Evolutionary conservation across 2,329 filamentous ascomycete genomes (phyloP), one percentile per base, ranked within the genome.

Genomic region (Penicillium sp.): DNA sequence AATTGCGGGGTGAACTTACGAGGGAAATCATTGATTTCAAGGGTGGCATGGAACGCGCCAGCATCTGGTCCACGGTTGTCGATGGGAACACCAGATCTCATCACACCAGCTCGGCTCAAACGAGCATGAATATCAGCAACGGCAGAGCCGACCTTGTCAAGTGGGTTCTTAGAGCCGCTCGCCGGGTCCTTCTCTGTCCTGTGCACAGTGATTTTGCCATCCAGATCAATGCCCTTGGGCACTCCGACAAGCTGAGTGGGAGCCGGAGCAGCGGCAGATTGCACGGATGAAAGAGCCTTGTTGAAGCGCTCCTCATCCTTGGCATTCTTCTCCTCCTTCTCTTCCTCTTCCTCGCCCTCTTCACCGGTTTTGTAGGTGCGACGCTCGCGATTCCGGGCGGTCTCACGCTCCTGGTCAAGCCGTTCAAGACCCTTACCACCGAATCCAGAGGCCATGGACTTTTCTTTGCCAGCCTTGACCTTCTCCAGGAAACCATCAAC

Each of bases 1-100:
- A 50, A 54, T 24, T 11, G 39, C 2, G 46, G 14, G 19, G 47
- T 11, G 27, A 51, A 77, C 79, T 76, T 79, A 82, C 79, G 95
- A 33, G 95, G 95, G 76, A 98, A 98, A 77, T 99, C 95, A 76
- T 99, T 99, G 84, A 99, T 99, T 76, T 98, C 95, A 60, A 99
- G 82, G 4, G 93, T 98, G 16, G 95, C 93, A 74, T 99, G 95
- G 83, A 92, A 99, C 0, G 93, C 92, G 51, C 95, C 95, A 3
- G 95, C 95, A 74, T 99, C 95, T 0, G 95, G 95, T 1, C 95
- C 95, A 76, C 97, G 97, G 79, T 99, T 99, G 79, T 99, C 95
- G 71, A 97, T 96, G 8, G 95, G 92, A 60, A 96, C 93, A 14
- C 95, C 95, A 4, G 91, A 89, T 58, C 95, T 89, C 68, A 97